Evolutionary conservation across 257 asterid genomes (phyloP), one percentile per base, ranked within the genome.

Genomic region (Paulownia fortunei): DNA sequence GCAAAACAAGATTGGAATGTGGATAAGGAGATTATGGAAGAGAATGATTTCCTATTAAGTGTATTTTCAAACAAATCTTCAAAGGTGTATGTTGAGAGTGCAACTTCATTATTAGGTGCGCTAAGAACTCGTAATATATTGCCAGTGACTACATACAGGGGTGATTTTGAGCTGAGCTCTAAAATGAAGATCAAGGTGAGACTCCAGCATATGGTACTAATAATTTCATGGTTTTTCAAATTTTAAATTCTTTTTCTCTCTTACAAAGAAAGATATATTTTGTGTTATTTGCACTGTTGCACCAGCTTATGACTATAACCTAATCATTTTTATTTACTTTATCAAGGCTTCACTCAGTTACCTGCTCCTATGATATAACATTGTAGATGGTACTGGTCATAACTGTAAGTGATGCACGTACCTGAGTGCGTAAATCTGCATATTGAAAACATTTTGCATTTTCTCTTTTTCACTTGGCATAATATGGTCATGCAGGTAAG

Each of bases 91-190:
- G 97, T 95, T 11, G 97, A 93, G 85, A 93, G 78, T 83, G 83
- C 92, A 67, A 88, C 88, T 81, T 93, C 97, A 55, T 75, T 96
- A 24, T 72, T 93, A 63, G 98, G 99, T 52, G 97, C 97, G 34
- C 83, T 96, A 47, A 88, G 98, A 83, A 93, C 98, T 80, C 99
- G 98, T 64, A 93, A 85, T 73, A 83, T 93, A 77, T 76, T 88
- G 23, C 98, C 99, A 26, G 94, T 89, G 82, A 96, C 98, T 58
- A 83, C 76, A 82, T 93, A 81, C 84, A 87, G 98, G 84, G 99
- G 99, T 55, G 91, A 93, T 88, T 82, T 92, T 64, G 98, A 92
- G 85, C 85, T 96, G 67, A 87, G 96, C 87, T 39, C 92, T 66
- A 71, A 71, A 46, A 54, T 91, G 85, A 92, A 88, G 89, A 90